Conservation (phyloP, 75 land plant genomes). For the Picea sitchensis region DNA sequence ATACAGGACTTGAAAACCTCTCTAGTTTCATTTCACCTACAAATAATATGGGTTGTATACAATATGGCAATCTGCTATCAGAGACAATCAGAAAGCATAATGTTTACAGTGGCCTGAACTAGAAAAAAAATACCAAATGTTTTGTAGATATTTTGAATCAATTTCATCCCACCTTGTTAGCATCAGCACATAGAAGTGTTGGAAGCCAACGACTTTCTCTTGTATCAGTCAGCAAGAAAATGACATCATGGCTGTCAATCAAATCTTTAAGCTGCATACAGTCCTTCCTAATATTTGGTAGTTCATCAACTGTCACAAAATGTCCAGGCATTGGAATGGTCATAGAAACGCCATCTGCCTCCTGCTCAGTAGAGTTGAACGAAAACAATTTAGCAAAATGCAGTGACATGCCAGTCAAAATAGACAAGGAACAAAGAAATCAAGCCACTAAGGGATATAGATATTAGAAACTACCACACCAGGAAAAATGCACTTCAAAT, state of each 20-base stretch:
- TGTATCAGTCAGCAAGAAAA: slow-evolving; percentile 94
- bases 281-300: slow-evolving; percentile 47
- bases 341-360: slow-evolving; percentile 74
- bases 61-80: neutral
- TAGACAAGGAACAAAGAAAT: neutral
- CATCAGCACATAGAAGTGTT: slow-evolving; percentile 82
- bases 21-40: slow-evolving; percentile 1
- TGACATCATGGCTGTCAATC: slow-evolving; percentile 81
- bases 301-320: slow-evolving; percentile 49
- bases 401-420: neutral
- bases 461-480: slow-evolving; percentile 83
- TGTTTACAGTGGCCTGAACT: neutral
- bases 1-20: neutral
- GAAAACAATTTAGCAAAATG: neutral
- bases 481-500: slow-evolving; percentile 78
- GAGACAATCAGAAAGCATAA: neutral
- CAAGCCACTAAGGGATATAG: slow-evolving; percentile 6
- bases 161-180: slow-evolving; percentile 64
- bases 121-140: neutral
- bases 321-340: slow-evolving; percentile 99
- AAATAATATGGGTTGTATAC: neutral
- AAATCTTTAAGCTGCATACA: slow-evolving; percentile 57
- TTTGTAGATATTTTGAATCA: neutral
- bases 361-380: slow-evolving; percentile 36
- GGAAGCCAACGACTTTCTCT: slow-evolving; percentile 99